Evolutionary conservation across 768 basidiomycete genomes (phyloP).

Genomic region (Kwoniella heveanensis): DNA sequence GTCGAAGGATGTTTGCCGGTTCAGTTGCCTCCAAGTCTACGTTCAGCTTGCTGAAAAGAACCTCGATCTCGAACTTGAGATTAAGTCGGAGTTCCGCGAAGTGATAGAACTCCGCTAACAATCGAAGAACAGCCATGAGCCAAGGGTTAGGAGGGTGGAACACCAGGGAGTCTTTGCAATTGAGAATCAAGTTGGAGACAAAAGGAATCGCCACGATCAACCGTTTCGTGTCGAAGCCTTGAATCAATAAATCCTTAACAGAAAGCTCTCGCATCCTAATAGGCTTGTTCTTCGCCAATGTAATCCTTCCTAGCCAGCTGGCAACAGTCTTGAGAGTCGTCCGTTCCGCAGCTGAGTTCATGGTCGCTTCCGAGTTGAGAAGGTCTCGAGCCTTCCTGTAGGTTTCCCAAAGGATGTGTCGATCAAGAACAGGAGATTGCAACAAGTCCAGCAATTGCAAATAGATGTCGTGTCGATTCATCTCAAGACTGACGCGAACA

Average conservation of each 20-base stretch:
- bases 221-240: slow-evolving; percentile 89
- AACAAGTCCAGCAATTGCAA: slow-evolving; percentile 88
- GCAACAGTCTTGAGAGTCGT: slow-evolving; percentile 89
- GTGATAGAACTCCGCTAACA: slow-evolving; percentile 94
- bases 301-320: slow-evolving; percentile 90
- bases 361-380: slow-evolving; percentile 87
- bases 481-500: slow-evolving; percentile 91
- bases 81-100: slow-evolving; percentile 94
- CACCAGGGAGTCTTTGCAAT: slow-evolving; percentile 82
- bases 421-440: slow-evolving; percentile 67
- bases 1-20: slow-evolving; percentile 74
- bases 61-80: slow-evolving; percentile 97
- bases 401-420: slow-evolving; percentile 90
- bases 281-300: slow-evolving; percentile 86
- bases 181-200: slow-evolving; percentile 94
- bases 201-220: slow-evolving; percentile 94
- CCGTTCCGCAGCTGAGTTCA: slow-evolving; percentile 81
- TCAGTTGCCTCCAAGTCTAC: slow-evolving; percentile 83
- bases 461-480: slow-evolving; percentile 95
- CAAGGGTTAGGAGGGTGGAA: slow-evolving; percentile 98
- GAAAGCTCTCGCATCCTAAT: slow-evolving; percentile 91
- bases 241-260: slow-evolving; percentile 94
- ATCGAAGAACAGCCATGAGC: slow-evolving; percentile 91
- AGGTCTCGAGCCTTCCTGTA: slow-evolving; percentile 79
- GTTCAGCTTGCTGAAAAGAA: slow-evolving; percentile 87